phyloP scores from a whole-genome alignment of 305 asterid species.

The Fraxinus platypoda region DNA sequence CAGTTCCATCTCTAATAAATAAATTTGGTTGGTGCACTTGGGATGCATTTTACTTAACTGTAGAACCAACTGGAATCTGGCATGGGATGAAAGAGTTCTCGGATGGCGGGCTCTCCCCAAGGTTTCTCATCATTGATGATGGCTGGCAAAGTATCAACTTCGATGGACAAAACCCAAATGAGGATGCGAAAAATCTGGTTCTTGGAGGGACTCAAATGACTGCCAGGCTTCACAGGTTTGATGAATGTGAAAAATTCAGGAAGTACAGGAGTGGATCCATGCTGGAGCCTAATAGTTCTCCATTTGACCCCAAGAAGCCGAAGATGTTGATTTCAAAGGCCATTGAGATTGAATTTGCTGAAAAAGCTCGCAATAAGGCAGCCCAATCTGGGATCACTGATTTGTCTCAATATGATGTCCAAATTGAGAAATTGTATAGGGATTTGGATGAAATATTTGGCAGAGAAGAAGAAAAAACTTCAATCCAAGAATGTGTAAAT shows the following conservation, averaged over 20 bases:
- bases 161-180: conserved; percentile 45
- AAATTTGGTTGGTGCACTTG: conserved; percentile 86
- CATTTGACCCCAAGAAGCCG: conserved; percentile 57
- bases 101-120: conserved; percentile 50
- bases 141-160: conserved; percentile 79
- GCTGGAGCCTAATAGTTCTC: conserved; percentile 40
- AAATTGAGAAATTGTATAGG: conserved; percentile 29
- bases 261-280: conserved; percentile 55
- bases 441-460: conserved; percentile 53
- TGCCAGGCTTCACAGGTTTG: conserved; percentile 66
- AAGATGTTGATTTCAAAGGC: conserved; percentile 64
- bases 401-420: conserved; percentile 31
- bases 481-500: conserved; percentile 28
- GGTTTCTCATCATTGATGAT: conserved; percentile 72
- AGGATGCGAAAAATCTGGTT: conserved; percentile 61
- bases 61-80: conserved; percentile 79
- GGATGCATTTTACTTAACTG: conserved; percentile 80
- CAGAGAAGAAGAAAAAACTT: conserved; percentile 23
- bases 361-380: conserved; percentile 62
- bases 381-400: conserved; percentile 39
- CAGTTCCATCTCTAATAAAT: conserved; percentile 53
- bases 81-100: conserved; percentile 59
- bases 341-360: conserved; percentile 64
- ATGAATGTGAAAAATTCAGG: conserved; percentile 66
- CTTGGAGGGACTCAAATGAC: conserved; percentile 77